A percentile compares a stretch with the other conserved stretches of the same genome.
These are phyloP conservation scores for Psilocybe cyanescens DNA, from an alignment of 768 basidiomycete genomes.

Conservation along the genomic window DNA sequence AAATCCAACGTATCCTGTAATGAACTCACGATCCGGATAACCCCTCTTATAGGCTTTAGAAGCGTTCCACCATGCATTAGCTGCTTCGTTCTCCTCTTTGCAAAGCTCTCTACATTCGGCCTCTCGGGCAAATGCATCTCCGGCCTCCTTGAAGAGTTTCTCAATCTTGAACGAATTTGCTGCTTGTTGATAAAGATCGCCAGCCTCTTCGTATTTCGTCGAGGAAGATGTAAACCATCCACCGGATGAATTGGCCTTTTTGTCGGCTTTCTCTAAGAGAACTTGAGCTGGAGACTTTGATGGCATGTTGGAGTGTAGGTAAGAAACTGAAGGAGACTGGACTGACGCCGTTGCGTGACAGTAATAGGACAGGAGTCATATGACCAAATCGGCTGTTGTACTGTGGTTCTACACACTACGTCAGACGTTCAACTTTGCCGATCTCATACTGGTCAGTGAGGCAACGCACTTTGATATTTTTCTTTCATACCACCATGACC, in stretches of 20 bases:
- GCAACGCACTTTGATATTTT: neutral
- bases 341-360: conserved; percentile 18
- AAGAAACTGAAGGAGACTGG: neutral
- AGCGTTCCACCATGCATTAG: conserved; percentile 98
- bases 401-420: conserved; percentile 13
- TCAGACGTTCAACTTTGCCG: conserved; percentile 7
- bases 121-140: conserved; percentile 90
- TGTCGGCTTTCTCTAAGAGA: conserved; percentile 87
- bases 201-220: conserved; percentile 92
- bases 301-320: conserved; percentile 50
- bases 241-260: conserved; percentile 81
- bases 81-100: conserved; percentile 91
- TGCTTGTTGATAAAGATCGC: conserved; percentile 93
- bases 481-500: conserved; percentile 18
- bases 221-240: conserved; percentile 90
- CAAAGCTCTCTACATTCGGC: conserved; percentile 92
- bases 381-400: conserved; percentile 11
- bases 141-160: conserved; percentile 89
- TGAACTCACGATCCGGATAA: conserved; percentile 74
- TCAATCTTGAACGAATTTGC: conserved; percentile 94
- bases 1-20: conserved; percentile 7
- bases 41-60: conserved; percentile 95
- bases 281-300: conserved; percentile 78
- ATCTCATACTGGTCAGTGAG: neutral
- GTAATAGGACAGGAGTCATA: conserved; percentile 25